These are phyloP conservation scores for Porphyrellus cyaneotinctus DNA, from an alignment of 768 basidiomycete genomes.

Conservation along the genomic window DNA sequence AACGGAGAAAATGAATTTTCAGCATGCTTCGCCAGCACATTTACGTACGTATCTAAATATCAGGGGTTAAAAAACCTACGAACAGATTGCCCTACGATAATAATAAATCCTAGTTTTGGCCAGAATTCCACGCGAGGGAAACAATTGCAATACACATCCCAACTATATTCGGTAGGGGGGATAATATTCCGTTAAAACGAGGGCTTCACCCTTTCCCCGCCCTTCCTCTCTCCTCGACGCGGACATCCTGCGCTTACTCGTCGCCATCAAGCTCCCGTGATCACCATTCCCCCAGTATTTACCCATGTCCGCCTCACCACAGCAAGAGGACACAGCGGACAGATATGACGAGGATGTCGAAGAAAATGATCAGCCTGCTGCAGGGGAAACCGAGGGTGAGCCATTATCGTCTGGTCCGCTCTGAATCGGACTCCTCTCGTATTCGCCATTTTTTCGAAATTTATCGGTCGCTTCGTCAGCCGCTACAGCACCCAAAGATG, in stretches of 20 bases:
- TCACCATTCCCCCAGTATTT: constrained; percentile 18
- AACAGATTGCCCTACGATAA: constrained; percentile 52
- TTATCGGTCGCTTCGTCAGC: constrained; percentile 30
- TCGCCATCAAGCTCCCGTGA: constrained; percentile 24
- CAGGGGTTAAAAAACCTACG: constrained; percentile 51
- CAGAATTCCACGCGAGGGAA: constrained; percentile 62
- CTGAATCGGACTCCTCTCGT: constrained; percentile 10
- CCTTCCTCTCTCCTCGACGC: constrained; percentile 47
- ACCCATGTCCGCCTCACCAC: constrained; percentile 61
- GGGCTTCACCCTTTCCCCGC: constrained; percentile 61
- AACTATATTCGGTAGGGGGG: constrained; percentile 69
- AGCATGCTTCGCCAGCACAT: constrained; percentile 28
- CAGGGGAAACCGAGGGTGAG: constrained; percentile 32
- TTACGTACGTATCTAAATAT: constrained; percentile 63
- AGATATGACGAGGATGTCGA: constrained; percentile 59
- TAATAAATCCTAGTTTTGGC: constrained; percentile 57
- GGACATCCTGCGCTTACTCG: constrained; percentile 24
- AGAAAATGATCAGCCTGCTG: constrained; percentile 42
- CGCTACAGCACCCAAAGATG: constrained; percentile 37
- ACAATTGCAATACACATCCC: constrained; percentile 57
- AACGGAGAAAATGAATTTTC: constrained; percentile 35
- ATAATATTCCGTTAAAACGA: constrained; percentile 74
- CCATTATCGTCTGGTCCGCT: constrained; percentile 9
- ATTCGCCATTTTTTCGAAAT: constrained; percentile 17
- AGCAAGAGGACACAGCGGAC: constrained; percentile 51